These are phyloP conservation scores for Quercus aquifolioides DNA, from an alignment of 306 rosid species.

Conservation along the genomic window DNA sequence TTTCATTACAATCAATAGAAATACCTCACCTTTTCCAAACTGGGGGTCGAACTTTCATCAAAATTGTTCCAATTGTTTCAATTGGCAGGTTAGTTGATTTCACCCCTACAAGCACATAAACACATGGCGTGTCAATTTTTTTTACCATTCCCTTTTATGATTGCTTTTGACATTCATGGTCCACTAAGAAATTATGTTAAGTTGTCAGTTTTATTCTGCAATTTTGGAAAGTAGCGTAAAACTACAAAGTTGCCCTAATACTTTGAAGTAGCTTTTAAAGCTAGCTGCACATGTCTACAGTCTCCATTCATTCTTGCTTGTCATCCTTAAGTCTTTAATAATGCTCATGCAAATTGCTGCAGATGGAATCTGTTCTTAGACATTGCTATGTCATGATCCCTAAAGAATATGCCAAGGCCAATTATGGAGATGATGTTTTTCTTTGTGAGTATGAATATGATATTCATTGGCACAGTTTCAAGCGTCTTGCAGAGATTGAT, in stretches of 20 bases:
- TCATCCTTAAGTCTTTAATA: constrained; percentile 13
- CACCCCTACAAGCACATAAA: neutral
- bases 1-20: too few species aligned
- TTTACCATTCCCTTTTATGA: neutral
- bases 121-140: neutral
- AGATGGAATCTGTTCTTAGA: constrained; percentile 87
- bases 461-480: constrained; percentile 84
- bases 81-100: neutral
- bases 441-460: constrained; percentile 90
- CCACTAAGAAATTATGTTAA: neutral
- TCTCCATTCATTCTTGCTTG: neutral
- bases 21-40: too few species aligned
- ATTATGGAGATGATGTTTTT: constrained; percentile 79
- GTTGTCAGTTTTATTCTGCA: neutral
- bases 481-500: constrained; percentile 78
- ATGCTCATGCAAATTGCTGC: constrained; percentile 22
- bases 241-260: neutral
- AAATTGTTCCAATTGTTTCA: neutral
- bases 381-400: constrained; percentile 73
- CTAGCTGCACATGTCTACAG: neutral
- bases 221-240: neutral
- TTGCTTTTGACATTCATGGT: neutral
- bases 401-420: constrained; percentile 70
- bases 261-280: neutral
- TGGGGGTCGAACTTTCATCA: neutral